Conservation (phyloP, 805 yeast species). For the Candida quercuum region DNA sequence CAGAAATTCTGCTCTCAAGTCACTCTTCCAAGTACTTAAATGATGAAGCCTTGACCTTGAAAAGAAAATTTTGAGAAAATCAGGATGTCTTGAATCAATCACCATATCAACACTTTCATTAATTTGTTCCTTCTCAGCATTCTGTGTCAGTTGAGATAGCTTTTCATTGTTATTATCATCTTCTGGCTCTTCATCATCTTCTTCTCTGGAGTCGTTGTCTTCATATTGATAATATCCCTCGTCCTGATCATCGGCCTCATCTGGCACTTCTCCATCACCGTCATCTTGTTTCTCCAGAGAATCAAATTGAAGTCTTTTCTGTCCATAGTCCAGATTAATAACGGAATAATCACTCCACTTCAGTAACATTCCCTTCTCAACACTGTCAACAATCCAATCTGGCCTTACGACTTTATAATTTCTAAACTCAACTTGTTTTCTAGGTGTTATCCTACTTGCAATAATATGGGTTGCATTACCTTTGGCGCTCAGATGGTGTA, state of each 20-base stretch:
- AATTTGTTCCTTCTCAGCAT: conserved; percentile 5
- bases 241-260: neutral
- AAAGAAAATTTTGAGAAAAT: conserved; percentile 67
- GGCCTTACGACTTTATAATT: conserved; percentile 77
- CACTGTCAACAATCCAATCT: conserved; percentile 70
- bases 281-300: conserved; percentile 2
- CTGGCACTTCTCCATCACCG: conserved; percentile 5
- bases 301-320: conserved; percentile 32
- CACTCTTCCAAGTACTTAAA: conserved; percentile 81
- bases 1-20: conserved; percentile 57
- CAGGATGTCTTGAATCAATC: conserved; percentile 69
- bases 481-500: conserved; percentile 65
- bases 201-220: too few relatives aligned
- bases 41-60: conserved; percentile 84
- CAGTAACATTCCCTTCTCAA: conserved; percentile 39
- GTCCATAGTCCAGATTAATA: conserved; percentile 48
- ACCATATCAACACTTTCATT: conserved; percentile 6
- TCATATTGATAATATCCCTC: too few relatives aligned
- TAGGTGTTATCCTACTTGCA: conserved; percentile 73
- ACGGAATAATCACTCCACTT: conserved; percentile 72
- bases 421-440: conserved; percentile 59
- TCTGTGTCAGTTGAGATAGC: conserved; percentile 8
- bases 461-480: conserved; percentile 78
- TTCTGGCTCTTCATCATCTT: conserved; percentile 5
- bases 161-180: neutral